phyloP scores from a whole-genome alignment of 2,329 filamentous ascomycete genomes.

The Nemania diffusa region DNA sequence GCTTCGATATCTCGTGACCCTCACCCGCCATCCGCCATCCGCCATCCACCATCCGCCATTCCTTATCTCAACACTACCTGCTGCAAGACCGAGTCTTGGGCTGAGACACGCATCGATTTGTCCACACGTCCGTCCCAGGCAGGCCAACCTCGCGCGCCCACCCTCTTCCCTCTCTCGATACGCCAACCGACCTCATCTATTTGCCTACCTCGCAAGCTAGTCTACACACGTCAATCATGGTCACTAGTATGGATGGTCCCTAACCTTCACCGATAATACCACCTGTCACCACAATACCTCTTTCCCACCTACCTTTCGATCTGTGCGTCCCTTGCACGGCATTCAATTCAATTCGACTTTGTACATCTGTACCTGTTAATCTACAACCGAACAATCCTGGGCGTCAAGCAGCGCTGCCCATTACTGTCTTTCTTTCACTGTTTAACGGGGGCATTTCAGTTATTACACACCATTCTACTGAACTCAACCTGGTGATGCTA shows the following conservation, averaged over 20 bases:
- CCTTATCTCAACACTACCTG: constrained; percentile 25
- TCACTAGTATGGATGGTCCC: constrained; percentile 34
- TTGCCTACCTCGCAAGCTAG: not conserved
- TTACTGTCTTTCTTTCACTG: not conserved
- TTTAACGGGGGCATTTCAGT: not conserved
- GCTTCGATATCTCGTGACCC: constrained; percentile 15
- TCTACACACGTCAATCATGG: constrained; percentile 11
- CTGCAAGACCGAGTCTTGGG: constrained; percentile 24
- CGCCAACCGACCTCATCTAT: not conserved
- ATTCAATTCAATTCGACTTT: constrained; percentile 3
- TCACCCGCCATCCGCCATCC: not conserved
- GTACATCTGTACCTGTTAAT: not conserved
- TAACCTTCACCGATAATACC: constrained; percentile 20
- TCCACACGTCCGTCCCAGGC: constrained; percentile 8
- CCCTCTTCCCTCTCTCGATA: not conserved
- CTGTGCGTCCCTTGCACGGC: not conserved
- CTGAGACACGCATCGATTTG: constrained; percentile 34
- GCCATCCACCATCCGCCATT: constrained; percentile 12
- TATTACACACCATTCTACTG: not conserved
- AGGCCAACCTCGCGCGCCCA: constrained; percentile 10
- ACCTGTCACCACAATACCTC: constrained; percentile 8
- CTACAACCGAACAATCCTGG: constrained; percentile 4
- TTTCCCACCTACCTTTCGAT: constrained; percentile 3
- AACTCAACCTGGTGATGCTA: not conserved
- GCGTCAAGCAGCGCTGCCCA: not conserved